Evolutionary conservation across 1,284 basidiomycete species (phyloP).

Genomic region (Ceratobasidium papillatum): DNA sequence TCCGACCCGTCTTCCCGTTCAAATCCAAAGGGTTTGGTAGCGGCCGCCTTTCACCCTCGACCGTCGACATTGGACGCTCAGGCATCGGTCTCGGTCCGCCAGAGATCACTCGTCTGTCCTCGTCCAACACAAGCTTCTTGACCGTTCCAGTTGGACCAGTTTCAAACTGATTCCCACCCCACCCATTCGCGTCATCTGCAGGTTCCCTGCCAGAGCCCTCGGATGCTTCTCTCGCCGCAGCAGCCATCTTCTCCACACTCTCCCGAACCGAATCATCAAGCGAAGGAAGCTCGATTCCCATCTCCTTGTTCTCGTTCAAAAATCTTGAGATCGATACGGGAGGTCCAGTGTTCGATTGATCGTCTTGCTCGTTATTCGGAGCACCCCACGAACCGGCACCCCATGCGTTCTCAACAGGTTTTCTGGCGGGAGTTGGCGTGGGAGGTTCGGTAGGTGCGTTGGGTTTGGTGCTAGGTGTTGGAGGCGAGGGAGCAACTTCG

Average conservation of each 20-base stretch:
- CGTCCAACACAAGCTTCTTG: slow-evolving; percentile 28
- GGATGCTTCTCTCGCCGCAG: slow-evolving; percentile 1
- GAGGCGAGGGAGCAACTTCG: background rate
- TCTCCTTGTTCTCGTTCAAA: slow-evolving; percentile 38
- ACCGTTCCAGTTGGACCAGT: slow-evolving; percentile 29
- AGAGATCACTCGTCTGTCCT: slow-evolving; percentile 7
- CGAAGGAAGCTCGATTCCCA: slow-evolving; percentile 26
- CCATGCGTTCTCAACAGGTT: background rate
- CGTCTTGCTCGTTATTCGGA: background rate
- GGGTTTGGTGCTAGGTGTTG: slow-evolving; percentile 13
- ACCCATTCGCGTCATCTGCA: background rate
- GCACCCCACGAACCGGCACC: slow-evolving; percentile 7
- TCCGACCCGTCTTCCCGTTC: background rate
- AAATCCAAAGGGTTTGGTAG: slow-evolving; percentile 10
- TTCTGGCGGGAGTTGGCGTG: slow-evolving; percentile 5
- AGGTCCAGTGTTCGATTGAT: background rate
- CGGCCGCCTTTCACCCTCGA: slow-evolving; percentile 10
- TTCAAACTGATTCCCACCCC: slow-evolving; percentile 30
- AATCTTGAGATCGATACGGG: slow-evolving; percentile 34
- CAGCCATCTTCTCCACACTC: slow-evolving; percentile 34
- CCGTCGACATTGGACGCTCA: slow-evolving; percentile 16
- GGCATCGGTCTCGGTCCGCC: slow-evolving; percentile 33
- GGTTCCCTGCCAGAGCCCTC: background rate
- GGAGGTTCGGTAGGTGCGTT: background rate
- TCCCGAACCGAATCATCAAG: slow-evolving; percentile 22